Evolutionary conservation across 2,329 filamentous ascomycete species (phyloP).

Genomic region (Diplodia seriata): DNA sequence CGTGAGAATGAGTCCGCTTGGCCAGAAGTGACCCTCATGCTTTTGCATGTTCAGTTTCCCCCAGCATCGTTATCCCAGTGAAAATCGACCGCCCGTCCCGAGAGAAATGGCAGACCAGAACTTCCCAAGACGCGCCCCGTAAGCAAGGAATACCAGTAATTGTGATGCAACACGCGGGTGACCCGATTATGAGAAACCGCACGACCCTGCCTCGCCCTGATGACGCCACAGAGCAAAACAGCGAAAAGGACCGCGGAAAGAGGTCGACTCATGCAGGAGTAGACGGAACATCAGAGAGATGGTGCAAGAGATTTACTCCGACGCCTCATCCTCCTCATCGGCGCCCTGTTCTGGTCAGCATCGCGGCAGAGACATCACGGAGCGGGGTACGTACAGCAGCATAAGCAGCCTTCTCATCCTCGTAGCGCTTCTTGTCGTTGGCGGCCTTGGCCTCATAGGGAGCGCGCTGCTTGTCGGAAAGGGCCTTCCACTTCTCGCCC

Average conservation of each 20-base stretch:
- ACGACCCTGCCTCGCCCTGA: constrained; percentile 24
- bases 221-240: constrained; percentile 29
- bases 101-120: constrained; percentile 18
- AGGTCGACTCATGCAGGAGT: constrained; percentile 19
- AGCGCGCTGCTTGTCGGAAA: constrained; percentile 88
- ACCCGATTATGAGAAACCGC: constrained; percentile 22
- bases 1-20: neutral
- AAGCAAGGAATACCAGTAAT: constrained; percentile 30
- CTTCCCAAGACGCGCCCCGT: constrained; percentile 23
- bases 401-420: constrained; percentile 92
- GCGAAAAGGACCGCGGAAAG: constrained; percentile 22
- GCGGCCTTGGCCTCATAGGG: constrained; percentile 98
- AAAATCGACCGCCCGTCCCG: constrained; percentile 24
- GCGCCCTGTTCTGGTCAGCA: constrained; percentile 35
- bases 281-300: constrained; percentile 13
- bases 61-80: constrained; percentile 16
- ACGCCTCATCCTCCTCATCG: constrained; percentile 49
- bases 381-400: constrained; percentile 40
- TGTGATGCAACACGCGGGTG: constrained; percentile 16
- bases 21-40: constrained; percentile 16
- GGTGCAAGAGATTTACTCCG: constrained; percentile 42
- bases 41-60: constrained; percentile 17
- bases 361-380: neutral
- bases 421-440: constrained; percentile 98
- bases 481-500: constrained; percentile 97